These are phyloP conservation scores for Candida labiduridarum DNA, from an alignment of 1,139 yeast species.

Conservation along the genomic window DNA sequence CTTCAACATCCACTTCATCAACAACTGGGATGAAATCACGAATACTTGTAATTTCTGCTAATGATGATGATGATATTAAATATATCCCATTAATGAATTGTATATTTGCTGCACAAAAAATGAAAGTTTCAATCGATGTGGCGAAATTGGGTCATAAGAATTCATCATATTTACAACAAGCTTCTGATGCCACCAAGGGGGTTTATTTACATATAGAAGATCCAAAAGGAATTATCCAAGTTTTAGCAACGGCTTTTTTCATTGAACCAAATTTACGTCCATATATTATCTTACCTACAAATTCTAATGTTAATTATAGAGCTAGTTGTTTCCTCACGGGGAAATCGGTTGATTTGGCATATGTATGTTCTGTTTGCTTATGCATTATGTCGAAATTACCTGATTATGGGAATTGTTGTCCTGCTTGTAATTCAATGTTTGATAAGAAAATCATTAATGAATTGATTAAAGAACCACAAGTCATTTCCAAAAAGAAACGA, in stretches of 20 bases:
- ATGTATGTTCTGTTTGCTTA: conserved; percentile 92
- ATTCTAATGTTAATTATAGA: conserved; percentile 85
- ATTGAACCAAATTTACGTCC: conserved; percentile 83
- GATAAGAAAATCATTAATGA: conserved; percentile 49
- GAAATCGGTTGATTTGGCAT: conserved; percentile 87
- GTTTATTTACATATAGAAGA: conserved; percentile 76
- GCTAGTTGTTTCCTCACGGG: conserved; percentile 95
- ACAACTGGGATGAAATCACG: conserved; percentile 61
- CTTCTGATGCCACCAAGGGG: conserved; percentile 94
- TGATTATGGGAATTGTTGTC: conserved; percentile 55
- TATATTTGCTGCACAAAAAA: conserved; percentile 93
- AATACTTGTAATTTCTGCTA: conserved; percentile 71
- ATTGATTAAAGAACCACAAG: conserved; percentile 56
- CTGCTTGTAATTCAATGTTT: conserved; percentile 55
- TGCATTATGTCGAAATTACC: conserved; percentile 74
- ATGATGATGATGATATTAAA: conserved; percentile 76
- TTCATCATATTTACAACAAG: conserved; percentile 90
- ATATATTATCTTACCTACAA: conserved; percentile 78
- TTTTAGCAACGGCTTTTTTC: conserved; percentile 62
- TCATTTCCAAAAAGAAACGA: conserved; percentile 42
- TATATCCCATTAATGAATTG: conserved; percentile 95
- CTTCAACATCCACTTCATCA: conserved; percentile 16
- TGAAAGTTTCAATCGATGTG: conserved; percentile 87
- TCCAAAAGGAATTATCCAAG: conserved; percentile 78
- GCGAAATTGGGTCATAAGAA: conserved; percentile 73